A percentile compares a stretch with the other conserved stretches of the same genome.
phyloP scores from a whole-genome alignment of 768 basidiomycete genomes.

The Tulasnella sp. region DNA sequence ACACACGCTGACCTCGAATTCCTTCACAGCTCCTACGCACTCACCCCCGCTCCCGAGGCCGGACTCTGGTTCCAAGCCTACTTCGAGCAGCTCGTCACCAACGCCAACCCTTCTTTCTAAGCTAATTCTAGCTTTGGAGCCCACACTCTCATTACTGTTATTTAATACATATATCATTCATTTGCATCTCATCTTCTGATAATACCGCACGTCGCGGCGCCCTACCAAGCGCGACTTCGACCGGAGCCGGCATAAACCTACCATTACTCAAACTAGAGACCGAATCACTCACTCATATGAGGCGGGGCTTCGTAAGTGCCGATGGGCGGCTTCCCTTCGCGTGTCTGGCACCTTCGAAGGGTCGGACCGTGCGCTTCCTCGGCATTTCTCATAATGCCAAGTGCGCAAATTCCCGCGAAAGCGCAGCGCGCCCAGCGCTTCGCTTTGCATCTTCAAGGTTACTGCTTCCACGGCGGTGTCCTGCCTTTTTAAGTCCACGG shows the following conservation, averaged over 20 bases:
- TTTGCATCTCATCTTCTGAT: neutral
- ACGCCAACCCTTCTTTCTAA: conserved; percentile 40
- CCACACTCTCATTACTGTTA: neutral
- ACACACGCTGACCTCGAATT: conserved; percentile 1
- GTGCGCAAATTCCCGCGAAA: neutral
- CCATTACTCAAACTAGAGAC: neutral
- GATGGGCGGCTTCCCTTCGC: neutral
- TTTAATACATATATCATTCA: neutral
- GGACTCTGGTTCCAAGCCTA: conserved; percentile 62
- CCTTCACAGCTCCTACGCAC: conserved; percentile 25
- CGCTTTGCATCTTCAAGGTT: neutral
- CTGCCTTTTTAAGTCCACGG: neutral
- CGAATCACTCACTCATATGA: neutral
- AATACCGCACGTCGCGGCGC: too few relatives aligned
- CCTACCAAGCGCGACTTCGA: neutral
- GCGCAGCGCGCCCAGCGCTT: neutral
- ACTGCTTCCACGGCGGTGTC: neutral
- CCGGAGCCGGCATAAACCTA: neutral
- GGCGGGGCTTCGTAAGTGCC: neutral
- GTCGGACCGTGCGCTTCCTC: neutral
- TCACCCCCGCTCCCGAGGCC: conserved; percentile 34
- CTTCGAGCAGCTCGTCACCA: conserved; percentile 43
- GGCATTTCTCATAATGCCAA: neutral
- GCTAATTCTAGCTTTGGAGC: neutral
- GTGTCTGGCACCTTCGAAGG: neutral